These are phyloP conservation scores for Pinus taeda DNA, from an alignment of 75 land plant species.

Conservation along the genomic window DNA sequence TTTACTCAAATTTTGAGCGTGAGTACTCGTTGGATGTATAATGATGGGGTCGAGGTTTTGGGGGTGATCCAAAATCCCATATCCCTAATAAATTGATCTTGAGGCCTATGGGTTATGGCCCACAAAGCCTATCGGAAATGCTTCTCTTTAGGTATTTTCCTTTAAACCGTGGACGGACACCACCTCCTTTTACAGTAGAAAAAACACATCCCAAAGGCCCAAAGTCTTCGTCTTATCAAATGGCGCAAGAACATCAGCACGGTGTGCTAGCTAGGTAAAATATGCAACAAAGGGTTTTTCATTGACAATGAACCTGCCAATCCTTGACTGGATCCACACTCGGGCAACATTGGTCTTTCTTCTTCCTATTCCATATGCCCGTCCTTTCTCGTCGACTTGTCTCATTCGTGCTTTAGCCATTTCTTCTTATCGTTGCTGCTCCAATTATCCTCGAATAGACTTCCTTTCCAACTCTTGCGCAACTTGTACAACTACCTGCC, in stretches of 20 bases:
- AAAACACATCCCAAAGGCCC: conserved; percentile 77
- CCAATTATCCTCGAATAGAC: conserved; percentile 58
- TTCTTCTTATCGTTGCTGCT: conserved; percentile 73
- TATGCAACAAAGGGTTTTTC: conserved; percentile 71
- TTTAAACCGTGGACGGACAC: no score
- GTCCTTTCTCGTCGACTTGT: conserved; percentile 76
- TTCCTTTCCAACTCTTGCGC: no score
- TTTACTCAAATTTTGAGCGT: no score
- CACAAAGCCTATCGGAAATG: no score
- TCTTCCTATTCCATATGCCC: conserved; percentile 91
- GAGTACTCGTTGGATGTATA: no score
- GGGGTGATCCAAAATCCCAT: no score
- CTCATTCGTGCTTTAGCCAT: conserved; percentile 65
- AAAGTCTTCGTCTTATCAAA: conserved; percentile 75
- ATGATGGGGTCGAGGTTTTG: no score
- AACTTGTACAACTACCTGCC: no score
- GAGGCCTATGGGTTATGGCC: no score
- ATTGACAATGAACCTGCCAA: conserved; percentile 75
- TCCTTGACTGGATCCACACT: conserved; percentile 81
- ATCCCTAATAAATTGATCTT: no score
- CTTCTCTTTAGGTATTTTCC: no score
- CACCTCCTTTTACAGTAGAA: conserved; percentile 92
- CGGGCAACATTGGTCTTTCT: conserved; percentile 87
- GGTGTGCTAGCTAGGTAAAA: conserved; percentile 69
- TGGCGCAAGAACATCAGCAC: conserved; percentile 75